Conservation (phyloP, 2,329 filamentous ascomycete species). For the Colletotrichum siamense region DNA sequence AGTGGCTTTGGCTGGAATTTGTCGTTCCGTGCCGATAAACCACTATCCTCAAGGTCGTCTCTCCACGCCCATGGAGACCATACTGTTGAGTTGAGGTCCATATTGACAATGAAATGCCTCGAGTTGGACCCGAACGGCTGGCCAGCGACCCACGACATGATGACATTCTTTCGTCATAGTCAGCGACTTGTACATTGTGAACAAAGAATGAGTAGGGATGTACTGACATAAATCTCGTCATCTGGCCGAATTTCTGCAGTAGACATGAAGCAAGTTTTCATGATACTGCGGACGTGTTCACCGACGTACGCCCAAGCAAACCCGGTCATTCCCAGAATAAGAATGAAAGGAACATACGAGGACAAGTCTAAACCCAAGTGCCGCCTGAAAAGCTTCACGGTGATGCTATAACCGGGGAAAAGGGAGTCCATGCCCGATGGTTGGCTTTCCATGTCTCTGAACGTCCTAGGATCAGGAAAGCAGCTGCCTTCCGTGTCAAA, state of each 20-base stretch:
- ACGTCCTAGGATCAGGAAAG: fast-evolving
- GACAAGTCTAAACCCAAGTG: background rate
- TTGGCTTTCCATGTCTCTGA: background rate
- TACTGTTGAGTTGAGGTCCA: background rate
- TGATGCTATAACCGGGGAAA: background rate
- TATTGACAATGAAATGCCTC: background rate
- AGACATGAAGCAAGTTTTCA: background rate
- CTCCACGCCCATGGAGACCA: background rate
- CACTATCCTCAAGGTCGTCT: background rate
- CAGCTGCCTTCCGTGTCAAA: background rate
- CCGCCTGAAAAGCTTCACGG: background rate
- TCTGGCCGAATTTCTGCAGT: background rate
- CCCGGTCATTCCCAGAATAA: background rate
- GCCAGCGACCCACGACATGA: background rate
- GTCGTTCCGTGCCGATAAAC: background rate
- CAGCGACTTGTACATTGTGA: too few species aligned
- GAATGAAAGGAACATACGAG: background rate
- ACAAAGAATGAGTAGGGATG: too few species aligned
- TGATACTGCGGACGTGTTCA: background rate
- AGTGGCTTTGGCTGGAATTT: background rate
- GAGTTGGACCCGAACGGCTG: background rate
- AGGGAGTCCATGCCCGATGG: background rate
- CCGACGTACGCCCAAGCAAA: background rate
- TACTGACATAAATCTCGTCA: background rate
- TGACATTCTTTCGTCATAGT: background rate